These are phyloP conservation scores for Dalbergia cochinchinensis DNA, from an alignment of 306 rosid genomes.

Conservation along the genomic window DNA sequence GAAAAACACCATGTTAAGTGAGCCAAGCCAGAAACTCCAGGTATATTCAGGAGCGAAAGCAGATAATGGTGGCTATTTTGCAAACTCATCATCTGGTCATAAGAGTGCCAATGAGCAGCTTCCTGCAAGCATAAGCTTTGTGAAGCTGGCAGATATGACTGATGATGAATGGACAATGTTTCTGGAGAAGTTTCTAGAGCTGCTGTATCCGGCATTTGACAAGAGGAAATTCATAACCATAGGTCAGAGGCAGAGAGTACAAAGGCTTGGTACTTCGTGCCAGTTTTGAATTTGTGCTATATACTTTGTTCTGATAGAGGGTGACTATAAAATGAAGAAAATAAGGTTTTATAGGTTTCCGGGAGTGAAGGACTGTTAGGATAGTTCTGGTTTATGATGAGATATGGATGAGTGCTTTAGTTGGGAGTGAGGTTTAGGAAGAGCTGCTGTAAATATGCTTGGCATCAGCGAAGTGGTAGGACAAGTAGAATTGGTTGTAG, in stretches of 20 bases:
- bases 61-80: conserved; percentile 64
- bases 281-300: conserved; percentile 84
- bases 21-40: conserved; percentile 62
- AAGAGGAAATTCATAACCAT: conserved; percentile 70
- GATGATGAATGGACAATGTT: conserved; percentile 84
- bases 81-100: conserved; percentile 79
- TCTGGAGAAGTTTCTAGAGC: conserved; percentile 80
- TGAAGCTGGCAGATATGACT: conserved; percentile 77
- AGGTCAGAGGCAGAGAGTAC: conserved; percentile 85
- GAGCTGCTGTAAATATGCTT: conserved; percentile 73
- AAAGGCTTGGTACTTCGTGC: conserved; percentile 99
- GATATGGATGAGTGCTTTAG: conserved; percentile 49
- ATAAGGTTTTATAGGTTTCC: conserved; percentile 56
- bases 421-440: conserved; percentile 55
- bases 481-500: conserved; percentile 66
- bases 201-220: conserved; percentile 79
- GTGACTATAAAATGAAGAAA: conserved; percentile 44
- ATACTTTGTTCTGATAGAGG: conserved; percentile 51
- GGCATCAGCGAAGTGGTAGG: conserved; percentile 56
- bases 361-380: conserved; percentile 57
- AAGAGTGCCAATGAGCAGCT: conserved; percentile 95
- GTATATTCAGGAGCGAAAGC: conserved; percentile 58
- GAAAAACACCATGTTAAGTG: conserved; percentile 64
- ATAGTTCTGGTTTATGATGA: conserved; percentile 52
- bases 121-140: conserved; percentile 84